A percentile compares a stretch with the other conserved stretches of the same genome.
Conservation (phyloP, 495 filamentous ascomycete genomes). For the Penicillium egyptiacum region DNA sequence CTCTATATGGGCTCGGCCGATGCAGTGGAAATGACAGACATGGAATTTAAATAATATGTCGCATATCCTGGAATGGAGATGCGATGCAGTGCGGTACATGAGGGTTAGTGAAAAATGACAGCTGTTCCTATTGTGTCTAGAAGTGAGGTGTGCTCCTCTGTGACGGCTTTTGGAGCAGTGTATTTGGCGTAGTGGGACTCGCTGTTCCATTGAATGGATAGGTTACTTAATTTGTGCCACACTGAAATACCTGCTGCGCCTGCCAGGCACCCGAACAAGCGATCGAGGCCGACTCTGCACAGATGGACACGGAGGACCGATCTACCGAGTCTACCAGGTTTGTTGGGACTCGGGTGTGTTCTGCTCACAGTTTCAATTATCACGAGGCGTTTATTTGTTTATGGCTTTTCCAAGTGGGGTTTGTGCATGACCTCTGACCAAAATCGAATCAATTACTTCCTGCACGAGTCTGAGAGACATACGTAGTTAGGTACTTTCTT, state of each 20-base stretch:
- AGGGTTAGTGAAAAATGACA: slow-evolving; percentile 1
- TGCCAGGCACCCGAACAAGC: background rate
- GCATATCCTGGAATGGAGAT: background rate
- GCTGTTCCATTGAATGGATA: background rate
- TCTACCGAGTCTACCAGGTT: background rate
- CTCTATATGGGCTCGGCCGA: slow-evolving; percentile 76
- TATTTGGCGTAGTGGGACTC: background rate
- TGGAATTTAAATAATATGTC: slow-evolving; percentile 43
- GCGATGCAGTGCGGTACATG: background rate
- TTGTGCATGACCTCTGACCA: slow-evolving; percentile 26
- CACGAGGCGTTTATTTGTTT: slow-evolving; percentile 27
- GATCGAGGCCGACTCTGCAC: background rate
- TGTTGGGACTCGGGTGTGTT: slow-evolving; percentile 2
- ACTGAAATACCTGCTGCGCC: background rate
- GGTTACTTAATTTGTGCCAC: background rate
- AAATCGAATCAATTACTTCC: slow-evolving; percentile 22
- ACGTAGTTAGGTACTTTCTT: background rate
- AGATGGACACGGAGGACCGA: slow-evolving; percentile 1
- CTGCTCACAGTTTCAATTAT: slow-evolving; percentile 20
- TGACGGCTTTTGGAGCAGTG: background rate
- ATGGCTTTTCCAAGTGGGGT: slow-evolving; percentile 22
- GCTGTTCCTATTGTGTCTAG: background rate
- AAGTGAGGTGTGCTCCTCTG: background rate
- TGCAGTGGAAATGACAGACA: slow-evolving; percentile 58
- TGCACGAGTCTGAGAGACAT: background rate